Evolutionary conservation across 2,329 filamentous ascomycete genomes (phyloP).

Genomic region (Metarhizium humberi): DNA sequence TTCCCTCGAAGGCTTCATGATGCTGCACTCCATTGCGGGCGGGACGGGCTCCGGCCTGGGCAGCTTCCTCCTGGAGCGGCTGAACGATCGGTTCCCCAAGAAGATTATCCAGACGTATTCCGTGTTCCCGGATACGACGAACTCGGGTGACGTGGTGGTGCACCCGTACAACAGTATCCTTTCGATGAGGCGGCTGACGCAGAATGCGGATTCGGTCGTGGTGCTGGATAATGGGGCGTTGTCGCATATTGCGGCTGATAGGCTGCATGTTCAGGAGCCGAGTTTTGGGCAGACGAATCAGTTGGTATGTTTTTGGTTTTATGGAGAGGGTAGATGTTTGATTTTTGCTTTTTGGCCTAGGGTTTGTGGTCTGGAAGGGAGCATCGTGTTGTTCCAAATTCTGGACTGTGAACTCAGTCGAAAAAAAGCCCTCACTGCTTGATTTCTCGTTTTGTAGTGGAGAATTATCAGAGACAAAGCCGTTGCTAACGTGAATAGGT

Average conservation of each 20-base stretch:
- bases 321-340: not conserved
- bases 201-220: slow-evolving; percentile 96
- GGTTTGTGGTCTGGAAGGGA: not conserved
- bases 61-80: slow-evolving; percentile 84
- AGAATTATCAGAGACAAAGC: not conserved
- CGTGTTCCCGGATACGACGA: slow-evolving; percentile 90
- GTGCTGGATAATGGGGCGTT: slow-evolving; percentile 94
- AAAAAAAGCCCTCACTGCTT: too few species aligned
- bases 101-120: slow-evolving; percentile 99
- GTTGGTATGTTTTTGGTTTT: slow-evolving; percentile 42
- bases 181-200: slow-evolving; percentile 79
- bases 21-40: slow-evolving; percentile 94
- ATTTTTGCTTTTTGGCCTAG: too few species aligned
- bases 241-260: slow-evolving; percentile 86
- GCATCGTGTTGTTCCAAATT: not conserved
- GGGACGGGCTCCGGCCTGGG: slow-evolving; percentile 95
- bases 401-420: too few species aligned
- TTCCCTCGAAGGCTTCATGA: slow-evolving; percentile 97
- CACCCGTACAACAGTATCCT: slow-evolving; percentile 97
- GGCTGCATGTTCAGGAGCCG: slow-evolving; percentile 88
- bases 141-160: slow-evolving; percentile 82
- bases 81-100: slow-evolving; percentile 97
- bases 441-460: too few species aligned
- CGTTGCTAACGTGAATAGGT: slow-evolving; percentile 37
- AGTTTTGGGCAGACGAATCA: slow-evolving; percentile 98